These are phyloP conservation scores for Hypericum androsaemum DNA, from an alignment of 345 rosid genomes.

Conservation along the genomic window DNA sequence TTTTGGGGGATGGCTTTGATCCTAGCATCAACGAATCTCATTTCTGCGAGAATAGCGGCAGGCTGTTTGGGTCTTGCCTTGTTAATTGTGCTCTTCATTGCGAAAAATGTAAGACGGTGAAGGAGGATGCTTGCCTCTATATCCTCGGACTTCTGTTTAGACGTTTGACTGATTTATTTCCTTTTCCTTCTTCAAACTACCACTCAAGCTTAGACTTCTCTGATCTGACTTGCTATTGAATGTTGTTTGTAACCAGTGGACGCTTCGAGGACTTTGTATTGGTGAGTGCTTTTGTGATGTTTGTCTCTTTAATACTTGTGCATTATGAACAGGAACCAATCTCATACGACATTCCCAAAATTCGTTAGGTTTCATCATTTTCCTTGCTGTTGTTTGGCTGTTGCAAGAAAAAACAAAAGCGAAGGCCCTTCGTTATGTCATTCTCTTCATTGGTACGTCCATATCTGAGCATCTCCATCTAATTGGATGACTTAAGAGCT, in stretches of 20 bases:
- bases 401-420: conserved; percentile 19
- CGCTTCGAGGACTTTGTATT: conserved; percentile 19
- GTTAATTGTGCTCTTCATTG: not conserved
- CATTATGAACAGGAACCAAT: not conserved
- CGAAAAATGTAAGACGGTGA: conserved; percentile 1
- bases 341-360: conserved; percentile 7
- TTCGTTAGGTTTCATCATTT: conserved; percentile 15
- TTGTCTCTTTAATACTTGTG: not conserved
- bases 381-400: conserved; percentile 18
- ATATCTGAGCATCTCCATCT: conserved; percentile 4
- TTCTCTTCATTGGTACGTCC: conserved; percentile 16
- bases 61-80: not conserved
- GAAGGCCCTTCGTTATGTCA: conserved; percentile 13
- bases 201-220: conserved; percentile 11
- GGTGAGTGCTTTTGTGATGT: conserved; percentile 12
- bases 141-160: not conserved
- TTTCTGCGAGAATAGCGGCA: conserved; percentile 2
- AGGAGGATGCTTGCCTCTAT: not conserved
- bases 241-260: conserved; percentile 19
- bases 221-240: conserved; percentile 4
- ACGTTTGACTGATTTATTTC: conserved; percentile 6
- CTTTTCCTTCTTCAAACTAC: conserved; percentile 7
- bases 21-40: conserved; percentile 51
- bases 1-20: conserved; percentile 5
- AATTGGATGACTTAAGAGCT: not conserved